These are phyloP conservation scores for Alternaria tenuissima DNA, from an alignment of 2,329 filamentous ascomycete genomes.

Conservation along the genomic window DNA sequence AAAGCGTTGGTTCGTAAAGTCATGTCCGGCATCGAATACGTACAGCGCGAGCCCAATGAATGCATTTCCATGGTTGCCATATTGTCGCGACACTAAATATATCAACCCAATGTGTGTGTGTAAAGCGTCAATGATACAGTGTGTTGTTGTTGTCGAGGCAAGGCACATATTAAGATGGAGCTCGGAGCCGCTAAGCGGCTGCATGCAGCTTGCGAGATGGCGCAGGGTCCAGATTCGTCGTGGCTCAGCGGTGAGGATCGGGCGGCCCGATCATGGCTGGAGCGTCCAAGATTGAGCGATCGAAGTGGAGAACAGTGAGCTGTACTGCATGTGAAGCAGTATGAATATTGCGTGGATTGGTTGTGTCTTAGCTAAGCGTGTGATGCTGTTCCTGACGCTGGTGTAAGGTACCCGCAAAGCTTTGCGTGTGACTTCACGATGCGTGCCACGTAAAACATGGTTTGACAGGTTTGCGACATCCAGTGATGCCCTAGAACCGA, in stretches of 20 bases:
- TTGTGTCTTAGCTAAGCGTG: constrained; percentile 1
- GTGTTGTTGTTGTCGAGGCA: constrained; percentile 25
- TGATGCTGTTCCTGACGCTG: constrained; percentile 8
- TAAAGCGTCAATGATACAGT: constrained; percentile 18
- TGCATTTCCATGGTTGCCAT: constrained; percentile 47
- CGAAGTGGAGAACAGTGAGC: constrained; percentile 7
- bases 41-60: constrained; percentile 48
- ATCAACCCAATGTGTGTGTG: constrained; percentile 1
- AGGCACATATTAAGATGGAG: constrained; percentile 15
- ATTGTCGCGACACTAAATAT: constrained; percentile 20
- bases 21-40: constrained; percentile 9
- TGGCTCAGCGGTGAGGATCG: constrained; percentile 16
- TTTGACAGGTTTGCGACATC: neutral
- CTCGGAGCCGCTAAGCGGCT: constrained; percentile 28
- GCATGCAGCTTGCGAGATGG: constrained; percentile 31
- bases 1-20: neutral
- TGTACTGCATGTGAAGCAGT: constrained; percentile 4
- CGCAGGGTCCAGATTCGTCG: constrained; percentile 27
- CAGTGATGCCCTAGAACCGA: constrained; percentile 67
- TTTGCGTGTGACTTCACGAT: neutral
- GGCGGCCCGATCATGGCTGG: constrained; percentile 10
- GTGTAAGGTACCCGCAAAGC: neutral
- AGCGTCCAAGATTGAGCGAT: constrained; percentile 5
- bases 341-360: constrained; percentile 1
- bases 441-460: neutral